A percentile compares a stretch with the other conserved stretches of the same genome.
These are phyloP conservation scores for Usnea hakonensis DNA, from an alignment of 495 filamentous ascomycete species.

Conservation along the genomic window DNA sequence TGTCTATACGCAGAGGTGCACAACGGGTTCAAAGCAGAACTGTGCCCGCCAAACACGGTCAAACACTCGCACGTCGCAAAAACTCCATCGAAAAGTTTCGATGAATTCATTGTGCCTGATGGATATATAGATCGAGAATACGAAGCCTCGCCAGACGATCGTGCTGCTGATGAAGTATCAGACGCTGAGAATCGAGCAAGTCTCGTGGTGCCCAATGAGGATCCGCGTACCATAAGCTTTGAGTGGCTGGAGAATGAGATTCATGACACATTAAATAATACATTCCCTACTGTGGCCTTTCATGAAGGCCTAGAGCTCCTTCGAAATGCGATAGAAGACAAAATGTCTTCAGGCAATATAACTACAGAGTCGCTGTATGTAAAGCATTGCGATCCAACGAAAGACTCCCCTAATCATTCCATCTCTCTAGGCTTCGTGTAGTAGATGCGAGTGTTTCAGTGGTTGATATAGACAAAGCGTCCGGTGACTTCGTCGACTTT, in stretches of 20 bases:
- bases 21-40: neutral
- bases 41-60: constrained; percentile 5
- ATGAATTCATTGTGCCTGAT: constrained; percentile 33
- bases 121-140: constrained; percentile 19
- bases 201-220: neutral
- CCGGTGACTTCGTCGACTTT: constrained; percentile 7
- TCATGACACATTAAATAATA: neutral
- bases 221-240: constrained; percentile 18
- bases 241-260: constrained; percentile 19
- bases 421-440: neutral
- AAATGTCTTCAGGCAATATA: neutral
- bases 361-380: constrained; percentile 9
- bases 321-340: constrained; percentile 2
- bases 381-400: neutral
- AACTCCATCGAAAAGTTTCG: constrained; percentile 16
- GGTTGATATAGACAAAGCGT: constrained; percentile 14
- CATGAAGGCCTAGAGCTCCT: constrained; percentile 8
- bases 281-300: neutral
- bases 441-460: constrained; percentile 4
- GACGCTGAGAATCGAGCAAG: neutral
- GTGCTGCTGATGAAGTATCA: neutral
- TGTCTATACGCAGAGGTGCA: constrained; percentile 7
- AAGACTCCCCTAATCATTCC: neutral
- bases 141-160: neutral
- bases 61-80: neutral